These are phyloP conservation scores for Cladosporium sp. DNA, from an alignment of 2,329 filamentous ascomycete species.

Conservation along the genomic window DNA sequence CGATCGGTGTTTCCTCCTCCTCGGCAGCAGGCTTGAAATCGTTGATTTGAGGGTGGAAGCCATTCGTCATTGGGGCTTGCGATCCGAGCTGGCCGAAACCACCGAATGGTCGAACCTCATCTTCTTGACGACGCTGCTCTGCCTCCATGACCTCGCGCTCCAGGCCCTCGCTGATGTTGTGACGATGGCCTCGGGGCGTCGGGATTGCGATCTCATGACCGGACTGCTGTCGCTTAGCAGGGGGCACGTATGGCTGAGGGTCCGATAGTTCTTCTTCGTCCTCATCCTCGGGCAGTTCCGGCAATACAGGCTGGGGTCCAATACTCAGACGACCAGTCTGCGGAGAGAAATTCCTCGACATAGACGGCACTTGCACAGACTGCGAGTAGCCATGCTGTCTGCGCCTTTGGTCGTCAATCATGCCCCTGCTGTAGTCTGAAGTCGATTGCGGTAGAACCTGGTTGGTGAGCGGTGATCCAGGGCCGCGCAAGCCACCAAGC, in stretches of 20 bases:
- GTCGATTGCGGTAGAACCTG: conserved; percentile 23
- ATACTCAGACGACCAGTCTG: conserved; percentile 48
- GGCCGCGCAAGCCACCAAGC: conserved; percentile 22
- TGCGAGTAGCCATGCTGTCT: conserved; percentile 36
- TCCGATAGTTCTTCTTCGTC: conserved; percentile 41
- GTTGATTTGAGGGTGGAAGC: not conserved
- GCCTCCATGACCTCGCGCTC: conserved; percentile 81
- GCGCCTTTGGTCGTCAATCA: conserved; percentile 46
- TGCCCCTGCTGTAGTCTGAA: conserved; percentile 27
- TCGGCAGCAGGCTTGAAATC: not conserved
- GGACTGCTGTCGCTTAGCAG: conserved; percentile 26
- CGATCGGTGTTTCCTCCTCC: not conserved
- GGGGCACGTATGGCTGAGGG: conserved; percentile 24
- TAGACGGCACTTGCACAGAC: conserved; percentile 21
- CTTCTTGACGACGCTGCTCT: conserved; percentile 58
- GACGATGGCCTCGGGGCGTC: conserved; percentile 55
- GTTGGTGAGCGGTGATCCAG: conserved; percentile 57
- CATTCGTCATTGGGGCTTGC: not conserved
- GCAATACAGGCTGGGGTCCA: conserved; percentile 46
- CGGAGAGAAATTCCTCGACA: conserved; percentile 22
- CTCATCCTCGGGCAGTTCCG: conserved; percentile 71
- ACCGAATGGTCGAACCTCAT: conserved; percentile 17
- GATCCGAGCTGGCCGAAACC: conserved; percentile 4
- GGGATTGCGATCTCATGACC: conserved; percentile 51
- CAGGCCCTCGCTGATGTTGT: conserved; percentile 70